Percentiles rank a stretch among this genome's conserved stretches.
Conservation (phyloP, 2,329 filamentous ascomycete genomes). For the Malbranchea zuffiana region DNA sequence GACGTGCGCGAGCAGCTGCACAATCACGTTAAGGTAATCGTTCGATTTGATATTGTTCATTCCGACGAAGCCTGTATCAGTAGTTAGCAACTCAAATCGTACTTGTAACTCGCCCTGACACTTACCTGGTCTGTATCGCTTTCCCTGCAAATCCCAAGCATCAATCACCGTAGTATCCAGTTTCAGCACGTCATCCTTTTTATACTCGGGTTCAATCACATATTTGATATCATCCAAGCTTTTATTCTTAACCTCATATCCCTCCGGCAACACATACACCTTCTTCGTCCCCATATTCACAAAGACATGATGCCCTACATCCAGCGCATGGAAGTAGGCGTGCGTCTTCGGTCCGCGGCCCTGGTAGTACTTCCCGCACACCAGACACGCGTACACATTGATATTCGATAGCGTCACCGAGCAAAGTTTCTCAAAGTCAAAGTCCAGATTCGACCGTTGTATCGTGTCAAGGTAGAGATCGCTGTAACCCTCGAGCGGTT, state of each 20-base stretch:
- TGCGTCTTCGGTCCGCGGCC: constrained; percentile 87
- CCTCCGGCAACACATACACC: constrained; percentile 61
- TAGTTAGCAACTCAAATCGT: constrained; percentile 1
- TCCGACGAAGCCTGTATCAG: constrained; percentile 61
- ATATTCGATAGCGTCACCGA: constrained; percentile 94
- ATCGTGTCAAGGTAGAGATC: constrained; percentile 98
- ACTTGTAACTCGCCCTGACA: not conserved
- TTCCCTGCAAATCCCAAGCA: constrained; percentile 68
- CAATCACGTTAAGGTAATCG: constrained; percentile 93
- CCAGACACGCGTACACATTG: constrained; percentile 94
- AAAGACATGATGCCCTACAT: constrained; percentile 92
- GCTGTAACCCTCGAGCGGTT: constrained; percentile 76
- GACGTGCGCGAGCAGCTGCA: constrained; percentile 85
- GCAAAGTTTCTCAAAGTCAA: constrained; percentile 98
- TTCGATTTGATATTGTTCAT: constrained; percentile 99
- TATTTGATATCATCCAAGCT: constrained; percentile 97
- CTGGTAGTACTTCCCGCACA: constrained; percentile 97
- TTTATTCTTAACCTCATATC: constrained; percentile 91
- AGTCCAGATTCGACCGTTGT: constrained; percentile 82
- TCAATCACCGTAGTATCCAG: constrained; percentile 54
- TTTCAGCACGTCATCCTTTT: constrained; percentile 64
- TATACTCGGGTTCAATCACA: constrained; percentile 83
- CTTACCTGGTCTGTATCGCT: constrained; percentile 68
- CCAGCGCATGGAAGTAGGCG: constrained; percentile 93
- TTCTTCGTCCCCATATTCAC: constrained; percentile 71